A percentile compares a stretch with the other conserved stretches of the same genome.
phyloP scores from a whole-genome alignment of 2,329 filamentous ascomycete species.

The Leptographium lundbergii region DNA sequence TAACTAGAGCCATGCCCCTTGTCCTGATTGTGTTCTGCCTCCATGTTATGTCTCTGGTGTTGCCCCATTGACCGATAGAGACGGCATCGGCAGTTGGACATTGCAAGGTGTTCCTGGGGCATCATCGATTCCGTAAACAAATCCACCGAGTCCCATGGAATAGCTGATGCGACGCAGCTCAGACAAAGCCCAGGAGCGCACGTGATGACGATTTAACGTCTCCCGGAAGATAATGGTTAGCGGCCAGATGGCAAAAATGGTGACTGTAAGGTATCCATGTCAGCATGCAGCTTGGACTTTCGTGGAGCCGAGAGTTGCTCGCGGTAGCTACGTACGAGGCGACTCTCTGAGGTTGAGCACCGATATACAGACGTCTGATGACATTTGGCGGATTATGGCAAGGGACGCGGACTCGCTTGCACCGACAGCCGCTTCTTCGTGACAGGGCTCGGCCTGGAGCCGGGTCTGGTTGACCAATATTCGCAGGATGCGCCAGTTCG shows the following conservation, averaged over 20 bases:
- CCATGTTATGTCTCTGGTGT: too few relatives aligned
- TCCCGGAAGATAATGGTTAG: neutral
- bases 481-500: neutral
- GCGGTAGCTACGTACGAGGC: neutral
- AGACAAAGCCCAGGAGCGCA: neutral
- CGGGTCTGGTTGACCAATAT: neutral
- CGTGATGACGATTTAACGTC: neutral
- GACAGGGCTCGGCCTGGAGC: neutral
- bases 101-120: too few relatives aligned
- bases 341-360: neutral
- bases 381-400: neutral
- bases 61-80: neutral
- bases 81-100: neutral
- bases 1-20: too few relatives aligned
- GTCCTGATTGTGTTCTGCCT: too few relatives aligned
- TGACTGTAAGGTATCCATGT: neutral
- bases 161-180: neutral
- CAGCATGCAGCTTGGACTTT: neutral
- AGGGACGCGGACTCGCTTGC: neutral
- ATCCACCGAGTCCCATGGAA: neutral
- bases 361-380: neutral
- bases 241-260: neutral
- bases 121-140: too few relatives aligned
- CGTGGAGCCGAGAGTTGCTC: neutral
- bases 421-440: neutral